Evolutionary conservation across 1,139 yeast species (phyloP).

Genomic region (Yamadazyma siamensis): DNA sequence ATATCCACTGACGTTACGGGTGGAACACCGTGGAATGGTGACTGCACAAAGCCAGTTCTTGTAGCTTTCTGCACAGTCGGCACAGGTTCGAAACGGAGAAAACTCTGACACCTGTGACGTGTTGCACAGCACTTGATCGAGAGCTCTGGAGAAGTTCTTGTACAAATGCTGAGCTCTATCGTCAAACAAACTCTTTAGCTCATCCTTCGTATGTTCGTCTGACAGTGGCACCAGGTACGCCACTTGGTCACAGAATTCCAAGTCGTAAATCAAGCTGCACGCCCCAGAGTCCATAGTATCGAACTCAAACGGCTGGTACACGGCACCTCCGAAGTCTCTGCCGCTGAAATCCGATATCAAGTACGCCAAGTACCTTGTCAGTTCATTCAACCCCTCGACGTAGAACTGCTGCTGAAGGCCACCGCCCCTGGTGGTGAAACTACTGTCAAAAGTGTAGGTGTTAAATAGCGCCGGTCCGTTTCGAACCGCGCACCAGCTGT

Average conservation of each 20-base stretch:
- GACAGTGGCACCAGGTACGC: constrained; percentile 84
- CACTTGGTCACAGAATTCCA: constrained; percentile 75
- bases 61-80: constrained; percentile 69
- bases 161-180: constrained; percentile 53
- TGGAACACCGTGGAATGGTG: constrained; percentile 82
- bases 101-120: constrained; percentile 64
- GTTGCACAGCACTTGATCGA: constrained; percentile 78
- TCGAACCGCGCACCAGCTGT: constrained; percentile 74
- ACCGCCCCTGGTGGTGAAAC: constrained; percentile 48
- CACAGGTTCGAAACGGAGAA: constrained; percentile 73
- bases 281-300: constrained; percentile 54
- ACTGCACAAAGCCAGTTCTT: constrained; percentile 89
- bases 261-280: constrained; percentile 71
- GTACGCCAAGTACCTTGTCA: constrained; percentile 65
- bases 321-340: constrained; percentile 57
- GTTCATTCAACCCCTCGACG: constrained; percentile 56
- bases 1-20: constrained; percentile 46
- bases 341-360: constrained; percentile 51
- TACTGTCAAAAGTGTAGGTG: constrained; percentile 23
- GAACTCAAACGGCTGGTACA: constrained; percentile 59
- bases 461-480: constrained; percentile 40
- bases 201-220: constrained; percentile 15
- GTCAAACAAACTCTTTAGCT: constrained; percentile 53
- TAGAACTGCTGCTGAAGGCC: constrained; percentile 58
- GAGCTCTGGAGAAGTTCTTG: constrained; percentile 67